Evolutionary conservation across 2,329 filamentous ascomycete species (phyloP).

Genomic region (Ophiostoma triangulosporum): DNA sequence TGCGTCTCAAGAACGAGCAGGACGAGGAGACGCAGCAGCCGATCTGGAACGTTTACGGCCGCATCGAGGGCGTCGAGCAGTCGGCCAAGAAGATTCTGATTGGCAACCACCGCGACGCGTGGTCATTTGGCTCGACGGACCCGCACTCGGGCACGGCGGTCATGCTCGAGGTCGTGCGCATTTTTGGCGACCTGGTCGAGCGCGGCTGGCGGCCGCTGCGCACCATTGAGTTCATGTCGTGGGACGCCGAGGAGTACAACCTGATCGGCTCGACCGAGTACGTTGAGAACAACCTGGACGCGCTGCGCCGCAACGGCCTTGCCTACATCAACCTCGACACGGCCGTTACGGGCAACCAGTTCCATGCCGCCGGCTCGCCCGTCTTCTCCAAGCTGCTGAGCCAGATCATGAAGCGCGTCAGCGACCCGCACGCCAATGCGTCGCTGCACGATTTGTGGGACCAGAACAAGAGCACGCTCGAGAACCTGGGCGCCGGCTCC

Average conservation of each 20-base stretch:
- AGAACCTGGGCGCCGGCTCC: slow-evolving; percentile 57
- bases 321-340: slow-evolving; percentile 88
- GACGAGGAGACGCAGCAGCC: slow-evolving; percentile 70
- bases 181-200: slow-evolving; percentile 64
- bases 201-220: slow-evolving; percentile 81
- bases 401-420: slow-evolving; percentile 59
- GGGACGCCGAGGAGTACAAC: slow-evolving; percentile 92
- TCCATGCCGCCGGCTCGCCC: slow-evolving; percentile 70
- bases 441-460: slow-evolving; percentile 69
- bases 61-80: slow-evolving; percentile 74
- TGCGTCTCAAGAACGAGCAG: slow-evolving; percentile 75
- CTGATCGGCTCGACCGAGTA: slow-evolving; percentile 88
- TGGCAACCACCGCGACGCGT: slow-evolving; percentile 86
- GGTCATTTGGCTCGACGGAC: slow-evolving; percentile 77
- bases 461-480: slow-evolving; percentile 44
- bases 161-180: slow-evolving; percentile 74
- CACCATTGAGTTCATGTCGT: slow-evolving; percentile 94
- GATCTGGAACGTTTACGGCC: slow-evolving; percentile 85
- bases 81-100: slow-evolving; percentile 72
- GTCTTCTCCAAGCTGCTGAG: slow-evolving; percentile 60
- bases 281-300: slow-evolving; percentile 71
- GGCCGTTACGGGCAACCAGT: slow-evolving; percentile 60
- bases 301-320: slow-evolving; percentile 58
- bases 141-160: slow-evolving; percentile 82
- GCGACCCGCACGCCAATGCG: slow-evolving; percentile 57